Percentiles rank a stretch among this genome's conserved stretches.
Conservation (phyloP, 2,329 filamentous ascomycete genomes). For the Karstenula rhodostoma region DNA sequence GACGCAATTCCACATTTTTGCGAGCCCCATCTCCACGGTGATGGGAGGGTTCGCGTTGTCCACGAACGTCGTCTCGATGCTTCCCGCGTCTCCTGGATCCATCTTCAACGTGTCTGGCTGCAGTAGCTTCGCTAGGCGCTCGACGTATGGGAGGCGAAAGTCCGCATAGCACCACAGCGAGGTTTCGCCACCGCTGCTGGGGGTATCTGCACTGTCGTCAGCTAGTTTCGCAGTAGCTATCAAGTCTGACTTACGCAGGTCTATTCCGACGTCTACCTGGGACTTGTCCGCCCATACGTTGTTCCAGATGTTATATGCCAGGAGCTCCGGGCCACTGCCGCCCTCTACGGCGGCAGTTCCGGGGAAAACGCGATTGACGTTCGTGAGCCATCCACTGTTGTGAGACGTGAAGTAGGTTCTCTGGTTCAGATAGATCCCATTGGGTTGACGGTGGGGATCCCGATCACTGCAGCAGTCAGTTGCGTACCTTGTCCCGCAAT, state of each 20-base stretch:
- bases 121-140: slow-evolving; percentile 50
- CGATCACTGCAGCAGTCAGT: slow-evolving; percentile 38
- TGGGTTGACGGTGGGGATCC: slow-evolving; percentile 50
- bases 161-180: slow-evolving; percentile 53
- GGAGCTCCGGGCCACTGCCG: slow-evolving; percentile 35
- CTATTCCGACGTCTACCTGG: slow-evolving; percentile 51
- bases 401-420: slow-evolving; percentile 48
- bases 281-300: slow-evolving; percentile 49
- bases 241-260: slow-evolving; percentile 34
- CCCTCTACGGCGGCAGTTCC: slow-evolving; percentile 35
- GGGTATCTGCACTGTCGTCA: slow-evolving; percentile 36
- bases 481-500: background rate
- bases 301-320: slow-evolving; percentile 51
- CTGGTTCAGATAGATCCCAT: slow-evolving; percentile 52
- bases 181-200: slow-evolving; percentile 47
- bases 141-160: slow-evolving; percentile 47
- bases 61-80: slow-evolving; percentile 51
- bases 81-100: slow-evolving; percentile 49
- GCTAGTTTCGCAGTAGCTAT: background rate
- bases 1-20: slow-evolving; percentile 48
- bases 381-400: slow-evolving; percentile 39
- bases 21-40: slow-evolving; percentile 50
- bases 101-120: slow-evolving; percentile 52
- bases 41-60: slow-evolving; percentile 46
- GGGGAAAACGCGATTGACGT: slow-evolving; percentile 49